Conservation (phyloP, 441 rosid genomes). For the Erysimum cheiri region DNA sequence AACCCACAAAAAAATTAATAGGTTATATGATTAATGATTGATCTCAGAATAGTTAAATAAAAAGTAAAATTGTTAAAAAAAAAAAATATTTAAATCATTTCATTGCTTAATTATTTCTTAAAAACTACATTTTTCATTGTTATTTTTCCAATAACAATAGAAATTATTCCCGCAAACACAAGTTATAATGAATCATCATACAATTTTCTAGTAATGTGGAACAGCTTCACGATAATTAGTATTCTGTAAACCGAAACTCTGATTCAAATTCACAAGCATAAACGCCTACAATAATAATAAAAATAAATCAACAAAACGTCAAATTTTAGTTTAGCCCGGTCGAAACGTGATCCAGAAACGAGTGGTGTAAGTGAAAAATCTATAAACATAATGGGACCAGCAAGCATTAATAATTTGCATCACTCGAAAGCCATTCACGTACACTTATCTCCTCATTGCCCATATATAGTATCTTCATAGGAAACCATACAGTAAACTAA, state of each 20-base stretch:
- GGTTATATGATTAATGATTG: too few relatives aligned
- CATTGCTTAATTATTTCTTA: too few relatives aligned
- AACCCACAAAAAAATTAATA: too few relatives aligned
- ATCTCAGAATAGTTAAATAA: too few relatives aligned
- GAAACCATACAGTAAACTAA: constrained; percentile 12
- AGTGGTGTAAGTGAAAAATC: constrained; percentile 14
- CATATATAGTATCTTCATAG: background rate
- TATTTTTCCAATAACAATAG: too few relatives aligned
- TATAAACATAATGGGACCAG: background rate
- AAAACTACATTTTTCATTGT: too few relatives aligned
- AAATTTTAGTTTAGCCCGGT: background rate
- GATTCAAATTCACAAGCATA: background rate
- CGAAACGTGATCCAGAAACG: too few relatives aligned
- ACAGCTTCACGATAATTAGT: background rate
- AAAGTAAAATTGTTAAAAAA: too few relatives aligned
- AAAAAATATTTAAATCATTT: too few relatives aligned
- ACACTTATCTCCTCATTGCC: constrained; percentile 11
- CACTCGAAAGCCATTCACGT: background rate
- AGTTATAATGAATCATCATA: too few relatives aligned
- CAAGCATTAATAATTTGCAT: background rate
- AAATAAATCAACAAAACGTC: background rate
- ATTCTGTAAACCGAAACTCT: background rate
- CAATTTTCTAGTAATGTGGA: background rate
- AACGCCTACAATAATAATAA: background rate
- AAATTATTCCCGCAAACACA: too few relatives aligned